Conservation (phyloP, 1,284 basidiomycete genomes). For the Marasmius fiardii region DNA sequence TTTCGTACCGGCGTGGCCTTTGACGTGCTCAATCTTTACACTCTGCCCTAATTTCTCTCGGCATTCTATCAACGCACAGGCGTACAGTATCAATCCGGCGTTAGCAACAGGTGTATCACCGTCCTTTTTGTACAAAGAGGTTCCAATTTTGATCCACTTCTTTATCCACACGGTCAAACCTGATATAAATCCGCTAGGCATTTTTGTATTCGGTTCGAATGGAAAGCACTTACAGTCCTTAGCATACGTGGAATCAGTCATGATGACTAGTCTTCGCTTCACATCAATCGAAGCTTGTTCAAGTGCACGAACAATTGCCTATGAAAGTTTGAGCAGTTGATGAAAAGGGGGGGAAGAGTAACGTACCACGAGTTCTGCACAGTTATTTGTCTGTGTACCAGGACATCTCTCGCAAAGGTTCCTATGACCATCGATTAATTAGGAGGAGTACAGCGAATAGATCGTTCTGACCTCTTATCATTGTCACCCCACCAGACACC, state of each 20-base stretch:
- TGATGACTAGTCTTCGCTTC: constrained; percentile 44
- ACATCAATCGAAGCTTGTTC: constrained; percentile 41
- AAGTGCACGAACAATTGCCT: constrained; percentile 61
- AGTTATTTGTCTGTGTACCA: constrained; percentile 69
- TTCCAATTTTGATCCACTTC: constrained; percentile 38
- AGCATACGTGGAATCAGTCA: constrained; percentile 60
- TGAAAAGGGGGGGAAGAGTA: background rate
- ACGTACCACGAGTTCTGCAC: constrained; percentile 64
- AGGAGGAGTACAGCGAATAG: background rate
- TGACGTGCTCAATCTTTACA: constrained; percentile 49
- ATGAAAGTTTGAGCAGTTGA: background rate
- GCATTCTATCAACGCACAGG: constrained; percentile 41
- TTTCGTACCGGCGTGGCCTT: constrained; percentile 50
- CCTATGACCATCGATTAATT: constrained; percentile 25
- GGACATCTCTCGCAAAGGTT: constrained; percentile 63
- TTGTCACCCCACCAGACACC: constrained; percentile 59
- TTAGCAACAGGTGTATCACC: constrained; percentile 53
- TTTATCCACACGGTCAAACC: constrained; percentile 50
- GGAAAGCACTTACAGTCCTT: constrained; percentile 42
- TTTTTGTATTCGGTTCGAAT: background rate
- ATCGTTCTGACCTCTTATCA: constrained; percentile 37
- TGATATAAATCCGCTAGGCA: constrained; percentile 22
- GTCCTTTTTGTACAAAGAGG: constrained; percentile 36
- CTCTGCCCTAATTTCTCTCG: constrained; percentile 37
- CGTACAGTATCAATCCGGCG: constrained; percentile 47